These are phyloP conservation scores for Diaporthe destruens DNA, from an alignment of 2,329 filamentous ascomycete species.

Conservation along the genomic window DNA sequence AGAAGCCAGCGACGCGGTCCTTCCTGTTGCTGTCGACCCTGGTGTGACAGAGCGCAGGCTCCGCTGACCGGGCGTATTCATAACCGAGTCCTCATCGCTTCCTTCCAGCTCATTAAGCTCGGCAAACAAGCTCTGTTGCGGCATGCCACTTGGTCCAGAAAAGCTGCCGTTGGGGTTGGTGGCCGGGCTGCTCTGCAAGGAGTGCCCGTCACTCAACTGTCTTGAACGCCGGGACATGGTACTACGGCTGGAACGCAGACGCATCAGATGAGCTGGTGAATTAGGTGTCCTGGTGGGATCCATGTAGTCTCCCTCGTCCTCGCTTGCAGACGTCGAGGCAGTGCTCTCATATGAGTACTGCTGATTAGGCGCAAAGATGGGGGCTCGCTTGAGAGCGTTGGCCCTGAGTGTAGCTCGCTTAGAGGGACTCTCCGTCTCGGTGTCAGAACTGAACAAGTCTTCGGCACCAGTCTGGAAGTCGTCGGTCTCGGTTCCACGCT, in stretches of 20 bases:
- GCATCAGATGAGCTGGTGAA: conserved; percentile 75
- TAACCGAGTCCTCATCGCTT: conserved; percentile 78
- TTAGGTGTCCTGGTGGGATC: conserved; percentile 72
- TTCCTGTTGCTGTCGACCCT: conserved; percentile 58
- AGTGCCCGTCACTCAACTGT: conserved; percentile 70
- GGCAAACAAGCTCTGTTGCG: conserved; percentile 85
- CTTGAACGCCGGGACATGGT: conserved; percentile 71
- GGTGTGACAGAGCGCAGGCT: conserved; percentile 62
- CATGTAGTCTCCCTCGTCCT: conserved; percentile 71
- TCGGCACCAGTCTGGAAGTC: conserved; percentile 96
- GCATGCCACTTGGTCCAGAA: conserved; percentile 60
- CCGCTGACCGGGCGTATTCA: conserved; percentile 66
- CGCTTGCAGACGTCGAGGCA: conserved; percentile 86
- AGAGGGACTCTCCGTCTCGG: conserved; percentile 81
- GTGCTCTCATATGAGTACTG: conserved; percentile 83
- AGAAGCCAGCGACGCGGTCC: conserved; percentile 56
- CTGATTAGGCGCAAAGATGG: conserved; percentile 59
- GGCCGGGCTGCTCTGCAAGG: conserved; percentile 69
- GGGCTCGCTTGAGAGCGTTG: conserved; percentile 54
- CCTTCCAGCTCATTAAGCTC: conserved; percentile 86
- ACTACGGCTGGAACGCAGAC: conserved; percentile 77
- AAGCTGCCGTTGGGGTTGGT: conserved; percentile 65
- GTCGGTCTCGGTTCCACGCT: conserved; percentile 88
- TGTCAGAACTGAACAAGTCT: conserved; percentile 80
- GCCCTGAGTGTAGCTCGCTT: conserved; percentile 52